Base-by-base conservation (phyloP, 2,329 filamentous ascomycete species). In the Nakataea oryzae region DNA sequence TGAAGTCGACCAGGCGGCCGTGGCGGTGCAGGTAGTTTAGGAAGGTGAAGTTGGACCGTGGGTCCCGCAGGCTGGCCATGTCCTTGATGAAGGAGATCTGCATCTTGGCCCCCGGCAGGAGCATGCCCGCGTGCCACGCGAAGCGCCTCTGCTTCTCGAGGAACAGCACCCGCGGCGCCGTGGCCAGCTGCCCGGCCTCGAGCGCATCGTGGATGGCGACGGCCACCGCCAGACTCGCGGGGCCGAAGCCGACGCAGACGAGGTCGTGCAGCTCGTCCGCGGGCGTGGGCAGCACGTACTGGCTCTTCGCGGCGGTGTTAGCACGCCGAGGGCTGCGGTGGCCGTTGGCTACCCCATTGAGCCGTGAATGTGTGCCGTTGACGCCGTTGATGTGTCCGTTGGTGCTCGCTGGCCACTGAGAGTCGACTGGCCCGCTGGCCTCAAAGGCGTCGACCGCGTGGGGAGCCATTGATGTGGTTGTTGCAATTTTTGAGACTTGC, bases 61-160 rank as follows among this genome's bases (percentile, higher is more conserved):
- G 93, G 72, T 97, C 87, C 63, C 93, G 84, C 67, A 96, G 81
- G 3, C 91, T 95, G 3, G 93, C 93, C 74, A 97, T 84, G 72
- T 97, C 93, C 78, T 97, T 97, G 77, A 97, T 83, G 78, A 96
- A 97, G 12, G 91, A 96, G 68, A 97, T 97, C 73, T 97, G 93
- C 93, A 97, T 97, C 76, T 89, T 92, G 61, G 93, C 90, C 6
- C 92, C 93, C 0, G 92, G 91, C 3, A 97, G 83, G 63, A 97
- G 85, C 93, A 97, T 97, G 64, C 93, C 93, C 0, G 91, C 87
- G 74, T 97, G 93, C 93, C 93, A 97, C 63, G 89, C 86, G 71
- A 97, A 97, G 58, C 81, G 78, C 34, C 79, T 71, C 75, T 97
- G 93, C 74, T 90, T 89, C 78, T 97, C 93, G 28, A 97, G 76